Evolutionary conservation across 2,329 filamentous ascomycete species (phyloP), one percentile per base, ranked within the genome.

Genomic region (Calonectria pseudoreteaudii): DNA sequence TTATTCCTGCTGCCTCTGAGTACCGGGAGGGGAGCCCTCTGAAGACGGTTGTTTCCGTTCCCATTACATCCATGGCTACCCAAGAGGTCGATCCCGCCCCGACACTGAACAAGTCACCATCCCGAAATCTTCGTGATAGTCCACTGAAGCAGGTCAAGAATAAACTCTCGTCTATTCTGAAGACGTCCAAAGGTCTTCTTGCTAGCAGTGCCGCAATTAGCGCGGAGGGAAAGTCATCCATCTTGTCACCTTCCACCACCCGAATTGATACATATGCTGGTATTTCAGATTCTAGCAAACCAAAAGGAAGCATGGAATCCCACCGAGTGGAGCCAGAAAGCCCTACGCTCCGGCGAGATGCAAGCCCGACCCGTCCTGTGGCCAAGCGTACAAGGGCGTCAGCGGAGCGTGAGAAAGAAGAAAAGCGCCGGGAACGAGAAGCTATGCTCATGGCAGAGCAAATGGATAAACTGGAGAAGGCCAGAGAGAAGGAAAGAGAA

Each of bases 111-210:
- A 92, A 91, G 77, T 92, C 91, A 1, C 90, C 90, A 0, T 87
- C 89, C 7, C 86, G 90, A 69, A 86, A 82, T 64, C 87, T 91
- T 79, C 88, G 89, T 10, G 95, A 97, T 77, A 96, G 94, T 72
- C 95, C 95, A 7, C 85, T 98, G 73, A 98, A 96, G 84, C 95
- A 97, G 66, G 96, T 97, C 34, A 98, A 98, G 86, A 95, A 94
- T 81, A 97, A 95, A 82, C 88, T 98, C 62, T 97, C 96, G 60
- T 98, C 96, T 13, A 95, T 98, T 73, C 88, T 98, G 79, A 96
- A 95, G 84, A 94, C 93, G 70, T 97, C 96, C 5, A 96, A 94
- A 83, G 94, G 93, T 18, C 90, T 98, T 64, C 93, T 98, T 75
- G 95, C 93, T 23, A 97, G 94, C 78, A 96, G 91, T 78, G 91